phyloP scores from a whole-genome alignment of 768 basidiomycete genomes.

The Infundibulicybe gibba region DNA sequence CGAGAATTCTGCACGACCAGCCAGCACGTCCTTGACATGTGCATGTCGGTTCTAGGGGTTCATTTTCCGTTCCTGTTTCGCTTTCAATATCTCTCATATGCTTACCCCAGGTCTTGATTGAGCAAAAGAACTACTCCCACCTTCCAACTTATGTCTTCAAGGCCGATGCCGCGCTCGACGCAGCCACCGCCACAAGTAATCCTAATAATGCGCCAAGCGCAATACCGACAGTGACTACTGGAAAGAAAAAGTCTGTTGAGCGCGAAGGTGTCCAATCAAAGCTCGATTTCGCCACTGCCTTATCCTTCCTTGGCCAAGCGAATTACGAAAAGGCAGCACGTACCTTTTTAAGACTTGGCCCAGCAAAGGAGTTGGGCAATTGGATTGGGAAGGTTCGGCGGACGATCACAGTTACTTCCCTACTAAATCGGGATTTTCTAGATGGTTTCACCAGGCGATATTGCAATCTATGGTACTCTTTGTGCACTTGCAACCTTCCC shows the following conservation, averaged over 20 bases:
- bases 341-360: conserved; percentile 65
- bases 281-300: conserved; percentile 76
- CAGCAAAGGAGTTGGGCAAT: conserved; percentile 63
- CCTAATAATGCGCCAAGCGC: conserved; percentile 12
- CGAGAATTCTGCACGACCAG: conserved; percentile 91
- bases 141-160: conserved; percentile 93
- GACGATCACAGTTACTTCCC: neutral
- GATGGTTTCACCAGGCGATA: conserved; percentile 78
- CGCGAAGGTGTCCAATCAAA: conserved; percentile 71
- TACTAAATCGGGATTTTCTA: conserved; percentile 18
- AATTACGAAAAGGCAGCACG: conserved; percentile 81
- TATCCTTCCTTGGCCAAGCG: conserved; percentile 68
- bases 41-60: conserved; percentile 78
- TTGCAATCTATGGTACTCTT: conserved; percentile 83
- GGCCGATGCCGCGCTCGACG: conserved; percentile 88
- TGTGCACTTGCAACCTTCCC: conserved; percentile 79
- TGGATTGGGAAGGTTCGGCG: conserved; percentile 68
- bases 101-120: conserved; percentile 64
- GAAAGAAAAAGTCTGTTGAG: conserved; percentile 51
- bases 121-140: conserved; percentile 83
- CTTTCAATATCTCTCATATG: neutral
- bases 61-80: neutral
- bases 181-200: conserved; percentile 31
- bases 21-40: conserved; percentile 93
- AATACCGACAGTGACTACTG: conserved; percentile 22